Evolutionary conservation across 23 red algal genomes (phyloP).

Genomic region (Gracilaria domingensis): DNA sequence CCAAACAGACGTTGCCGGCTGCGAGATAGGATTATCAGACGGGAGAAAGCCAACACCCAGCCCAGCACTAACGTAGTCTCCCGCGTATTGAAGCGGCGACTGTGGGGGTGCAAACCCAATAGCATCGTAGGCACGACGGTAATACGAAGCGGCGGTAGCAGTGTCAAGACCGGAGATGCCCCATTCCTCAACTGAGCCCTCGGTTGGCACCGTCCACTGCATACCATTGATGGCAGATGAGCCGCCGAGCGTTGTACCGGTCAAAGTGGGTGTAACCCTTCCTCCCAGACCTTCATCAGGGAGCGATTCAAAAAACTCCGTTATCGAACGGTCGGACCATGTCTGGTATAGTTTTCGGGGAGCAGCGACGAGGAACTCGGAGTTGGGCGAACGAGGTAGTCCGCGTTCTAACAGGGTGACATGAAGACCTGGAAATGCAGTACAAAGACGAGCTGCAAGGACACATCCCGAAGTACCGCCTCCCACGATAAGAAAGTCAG

Average conservation of each 20-base stretch:
- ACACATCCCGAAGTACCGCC: constrained; percentile 71
- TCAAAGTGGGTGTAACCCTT: constrained; percentile 17
- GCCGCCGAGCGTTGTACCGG: constrained; percentile 65
- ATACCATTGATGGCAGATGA: constrained; percentile 68
- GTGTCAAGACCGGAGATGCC: constrained; percentile 37
- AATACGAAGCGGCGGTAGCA: constrained; percentile 14
- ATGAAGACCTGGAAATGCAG: constrained; percentile 32
- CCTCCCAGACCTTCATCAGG: constrained; percentile 28
- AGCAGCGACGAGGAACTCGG: constrained; percentile 52
- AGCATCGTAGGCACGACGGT: constrained; percentile 27
- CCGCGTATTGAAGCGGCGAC: constrained; percentile 30
- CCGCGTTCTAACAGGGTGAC: constrained; percentile 61
- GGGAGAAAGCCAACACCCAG: constrained; percentile 16
- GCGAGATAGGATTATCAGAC: constrained; percentile 12
- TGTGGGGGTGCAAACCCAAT: constrained; percentile 27
- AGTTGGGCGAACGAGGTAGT: constrained; percentile 15
- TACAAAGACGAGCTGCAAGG: constrained; percentile 67
- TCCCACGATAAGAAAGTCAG: constrained; percentile 74
- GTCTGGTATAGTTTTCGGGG: constrained; percentile 20
- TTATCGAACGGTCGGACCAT: constrained; percentile 50
- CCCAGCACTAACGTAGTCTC: constrained; percentile 49
- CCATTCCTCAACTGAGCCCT: constrained; percentile 36
- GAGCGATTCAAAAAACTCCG: constrained; percentile 24
- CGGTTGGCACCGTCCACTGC: constrained; percentile 58
- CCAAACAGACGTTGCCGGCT: background rate